Evolutionary conservation across 345 rosid genomes (phyloP).

Genomic region (Erucastrum elatum): DNA sequence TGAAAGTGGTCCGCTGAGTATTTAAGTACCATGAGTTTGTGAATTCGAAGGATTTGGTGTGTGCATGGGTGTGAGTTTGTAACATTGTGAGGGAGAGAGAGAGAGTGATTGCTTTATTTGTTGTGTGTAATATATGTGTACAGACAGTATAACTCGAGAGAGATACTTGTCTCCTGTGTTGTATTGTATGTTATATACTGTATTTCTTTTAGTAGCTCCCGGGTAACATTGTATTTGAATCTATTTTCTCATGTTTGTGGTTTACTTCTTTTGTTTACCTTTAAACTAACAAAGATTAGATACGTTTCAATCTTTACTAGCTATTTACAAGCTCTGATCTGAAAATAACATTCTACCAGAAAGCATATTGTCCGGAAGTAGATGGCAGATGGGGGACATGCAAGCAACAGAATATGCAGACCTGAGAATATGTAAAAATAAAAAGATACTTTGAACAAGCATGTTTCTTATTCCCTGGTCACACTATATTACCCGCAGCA

Average conservation of each 20-base stretch:
- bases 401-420: not conserved
- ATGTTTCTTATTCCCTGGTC: not conserved
- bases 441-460: conserved; percentile 10
- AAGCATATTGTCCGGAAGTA: not conserved
- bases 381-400: not conserved
- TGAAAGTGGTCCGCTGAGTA: not conserved
- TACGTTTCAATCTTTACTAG: not conserved
- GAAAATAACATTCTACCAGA: not conserved
- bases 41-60: conserved; percentile 13
- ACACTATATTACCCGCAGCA: not conserved
- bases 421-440: not conserved
- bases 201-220: not conserved
- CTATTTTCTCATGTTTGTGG: not conserved
- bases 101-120: conserved; percentile 23
- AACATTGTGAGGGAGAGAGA: not conserved
- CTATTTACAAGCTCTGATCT: no score
- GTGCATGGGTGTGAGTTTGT: not conserved
- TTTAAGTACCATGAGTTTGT: conserved; percentile 6
- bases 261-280: not conserved
- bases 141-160: conserved; percentile 9
- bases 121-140: conserved; percentile 33
- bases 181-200: not conserved
- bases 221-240: not conserved
- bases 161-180: conserved; percentile 20
- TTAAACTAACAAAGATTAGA: not conserved